phyloP scores from a whole-genome alignment of 257 asterid species.

The Fraxinus excelsior region DNA sequence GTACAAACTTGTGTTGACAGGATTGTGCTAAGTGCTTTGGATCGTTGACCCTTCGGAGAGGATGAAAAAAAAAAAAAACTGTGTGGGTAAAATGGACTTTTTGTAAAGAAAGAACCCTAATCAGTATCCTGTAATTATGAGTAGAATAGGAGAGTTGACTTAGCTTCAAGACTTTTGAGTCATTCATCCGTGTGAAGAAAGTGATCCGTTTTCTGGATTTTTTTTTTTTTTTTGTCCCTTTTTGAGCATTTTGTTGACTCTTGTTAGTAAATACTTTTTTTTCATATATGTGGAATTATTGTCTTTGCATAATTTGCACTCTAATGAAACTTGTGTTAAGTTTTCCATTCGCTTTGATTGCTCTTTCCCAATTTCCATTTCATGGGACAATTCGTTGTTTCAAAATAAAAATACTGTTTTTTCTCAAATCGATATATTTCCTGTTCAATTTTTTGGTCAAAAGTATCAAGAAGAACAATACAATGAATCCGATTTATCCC shows the following conservation, averaged over 20 bases:
- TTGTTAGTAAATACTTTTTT: background rate
- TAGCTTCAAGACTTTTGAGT: background rate
- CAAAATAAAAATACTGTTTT: too few relatives aligned
- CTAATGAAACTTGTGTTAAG: background rate
- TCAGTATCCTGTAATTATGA: slow-evolving; percentile 2
- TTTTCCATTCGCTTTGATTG: background rate
- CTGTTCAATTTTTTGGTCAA: too few relatives aligned
- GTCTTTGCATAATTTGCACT: too few relatives aligned
- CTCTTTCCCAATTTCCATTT: background rate
- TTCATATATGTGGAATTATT: background rate
- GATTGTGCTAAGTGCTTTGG: slow-evolving; percentile 66
- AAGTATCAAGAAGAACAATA: too few relatives aligned
- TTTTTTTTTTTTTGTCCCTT: background rate
- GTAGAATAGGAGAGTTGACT: background rate
- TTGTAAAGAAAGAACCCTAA: slow-evolving; percentile 20
- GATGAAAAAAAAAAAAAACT: too few relatives aligned
- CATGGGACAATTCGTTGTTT: background rate
- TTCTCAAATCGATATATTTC: too few relatives aligned
- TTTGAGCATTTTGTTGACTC: background rate
- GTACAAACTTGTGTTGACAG: slow-evolving; percentile 34
- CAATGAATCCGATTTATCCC: too few relatives aligned
- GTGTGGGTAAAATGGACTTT: background rate
- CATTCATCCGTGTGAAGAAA: slow-evolving; percentile 28
- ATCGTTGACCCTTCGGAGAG: slow-evolving; percentile 47
- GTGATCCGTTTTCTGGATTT: background rate